Base-by-base conservation (phyloP, 2,329 filamentous ascomycete genomes). In the Aspergillus quadrilineatus region DNA sequence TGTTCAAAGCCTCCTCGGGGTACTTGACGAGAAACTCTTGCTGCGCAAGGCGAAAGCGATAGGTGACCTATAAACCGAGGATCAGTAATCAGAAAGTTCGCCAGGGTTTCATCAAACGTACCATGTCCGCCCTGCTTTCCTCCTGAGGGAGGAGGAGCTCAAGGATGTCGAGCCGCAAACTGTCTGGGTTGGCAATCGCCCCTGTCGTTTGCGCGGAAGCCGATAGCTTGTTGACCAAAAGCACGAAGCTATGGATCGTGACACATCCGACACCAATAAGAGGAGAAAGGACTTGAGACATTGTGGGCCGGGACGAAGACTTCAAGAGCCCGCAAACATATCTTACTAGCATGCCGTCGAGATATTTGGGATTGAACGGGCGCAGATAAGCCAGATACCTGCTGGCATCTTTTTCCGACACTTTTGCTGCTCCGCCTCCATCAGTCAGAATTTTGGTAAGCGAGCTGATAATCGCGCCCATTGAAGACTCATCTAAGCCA, bases 221-320 rank as follows among this genome's bases (percentile, higher is more conserved):
- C 22, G 70, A 50, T 6, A 77, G 57, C 48, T 66, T 70, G 49
- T 67, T 71, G 22, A 72, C 65, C 22, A 77, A 53, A 43, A 67
- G 60, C 56, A 78, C 63, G 42, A 79, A 73, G 12, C 71, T 69
- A 34, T 70, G 66, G 37, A 79, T 71, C 4, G 74, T 75, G 15
- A 79, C 67, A 54, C 77, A 77, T n/a, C 76, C 74, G 36, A 76
- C 74, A 10, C 76, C 75, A 39, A 80, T 71, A 3, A 80, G 68
- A 22, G 74, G 69, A 15, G 71, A 68, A 30, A 80, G 65, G 26
- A 75, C 63, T 14, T 57, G 58, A 12, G 69, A 65, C 15, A 76
- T 64, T 15, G 62, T 67, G n/a, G 66, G 61, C 9, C 68, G 71
- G 45, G 71, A 63, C 4, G 72, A 55, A 32, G 69, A 70, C 41